These are phyloP conservation scores for Fusarium aywerte DNA, from an alignment of 2,329 filamentous ascomycete species.

Conservation along the genomic window DNA sequence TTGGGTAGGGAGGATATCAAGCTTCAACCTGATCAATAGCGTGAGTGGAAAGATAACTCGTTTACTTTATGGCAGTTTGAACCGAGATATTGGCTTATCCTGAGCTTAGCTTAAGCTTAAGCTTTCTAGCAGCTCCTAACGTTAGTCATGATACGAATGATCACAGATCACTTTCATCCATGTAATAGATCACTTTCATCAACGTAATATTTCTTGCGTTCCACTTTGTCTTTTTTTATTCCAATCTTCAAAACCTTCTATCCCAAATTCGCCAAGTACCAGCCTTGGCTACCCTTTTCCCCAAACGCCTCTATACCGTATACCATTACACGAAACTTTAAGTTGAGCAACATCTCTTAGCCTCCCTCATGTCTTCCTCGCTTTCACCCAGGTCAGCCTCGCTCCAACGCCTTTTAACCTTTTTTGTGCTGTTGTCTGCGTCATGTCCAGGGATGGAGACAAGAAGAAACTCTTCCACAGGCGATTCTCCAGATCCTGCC, in stretches of 20 bases:
- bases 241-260: not conserved
- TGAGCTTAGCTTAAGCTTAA: no score
- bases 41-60: no score
- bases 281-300: not conserved
- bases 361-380: no score
- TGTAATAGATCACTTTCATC: not conserved
- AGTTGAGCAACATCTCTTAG: not conserved
- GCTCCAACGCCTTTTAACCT: not conserved
- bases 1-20: no score
- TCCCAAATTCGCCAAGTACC: not conserved
- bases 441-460: not conserved
- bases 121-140: no score
- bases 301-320: not conserved
- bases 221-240: not conserved
- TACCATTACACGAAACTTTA: not conserved
- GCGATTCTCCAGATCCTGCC: not conserved
- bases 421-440: not conserved
- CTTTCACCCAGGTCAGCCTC: not conserved
- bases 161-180: no score
- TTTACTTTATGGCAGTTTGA: no score
- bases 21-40: no score
- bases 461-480: not conserved
- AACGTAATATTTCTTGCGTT: not conserved
- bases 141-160: no score
- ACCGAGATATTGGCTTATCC: no score